Evolutionary conservation across 495 filamentous ascomycete genomes (phyloP).

Genomic region (Penicillium herquei): DNA sequence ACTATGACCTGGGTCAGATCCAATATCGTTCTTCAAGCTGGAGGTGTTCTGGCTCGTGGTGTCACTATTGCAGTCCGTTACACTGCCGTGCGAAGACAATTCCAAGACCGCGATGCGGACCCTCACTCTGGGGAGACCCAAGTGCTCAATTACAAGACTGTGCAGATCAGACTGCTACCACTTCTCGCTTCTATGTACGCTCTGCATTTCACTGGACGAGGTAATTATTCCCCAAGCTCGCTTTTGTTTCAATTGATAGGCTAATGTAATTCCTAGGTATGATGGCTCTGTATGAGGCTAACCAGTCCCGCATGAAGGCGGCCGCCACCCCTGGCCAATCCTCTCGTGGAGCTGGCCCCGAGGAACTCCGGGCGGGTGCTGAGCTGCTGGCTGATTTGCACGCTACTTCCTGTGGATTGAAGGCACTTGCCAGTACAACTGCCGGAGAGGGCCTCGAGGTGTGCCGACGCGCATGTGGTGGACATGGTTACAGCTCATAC

Average conservation of each 20-base stretch:
- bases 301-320: constrained; percentile 60
- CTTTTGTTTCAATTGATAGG: no score
- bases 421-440: constrained; percentile 64
- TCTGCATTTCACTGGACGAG: constrained; percentile 69
- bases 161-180: constrained; percentile 68
- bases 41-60: constrained; percentile 66
- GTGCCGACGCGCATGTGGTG: constrained; percentile 69
- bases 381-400: constrained; percentile 71
- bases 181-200: constrained; percentile 73
- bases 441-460: constrained; percentile 69
- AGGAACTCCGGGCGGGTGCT: constrained; percentile 60
- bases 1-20: constrained; percentile 71
- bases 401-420: constrained; percentile 70
- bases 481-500: constrained; percentile 71
- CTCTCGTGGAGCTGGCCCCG: constrained; percentile 60
- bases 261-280: constrained; percentile 32
- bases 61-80: constrained; percentile 75
- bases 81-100: constrained; percentile 65
- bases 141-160: constrained; percentile 74
- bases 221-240: no score
- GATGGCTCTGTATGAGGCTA: constrained; percentile 64
- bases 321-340: constrained; percentile 35
- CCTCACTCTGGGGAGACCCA: constrained; percentile 59
- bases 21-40: constrained; percentile 67
- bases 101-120: constrained; percentile 64